Percentiles rank a stretch among this genome's conserved stretches.
These are phyloP conservation scores for Calonectria pseudoreteaudii DNA, from an alignment of 2,329 filamentous ascomycete species.

Conservation along the genomic window DNA sequence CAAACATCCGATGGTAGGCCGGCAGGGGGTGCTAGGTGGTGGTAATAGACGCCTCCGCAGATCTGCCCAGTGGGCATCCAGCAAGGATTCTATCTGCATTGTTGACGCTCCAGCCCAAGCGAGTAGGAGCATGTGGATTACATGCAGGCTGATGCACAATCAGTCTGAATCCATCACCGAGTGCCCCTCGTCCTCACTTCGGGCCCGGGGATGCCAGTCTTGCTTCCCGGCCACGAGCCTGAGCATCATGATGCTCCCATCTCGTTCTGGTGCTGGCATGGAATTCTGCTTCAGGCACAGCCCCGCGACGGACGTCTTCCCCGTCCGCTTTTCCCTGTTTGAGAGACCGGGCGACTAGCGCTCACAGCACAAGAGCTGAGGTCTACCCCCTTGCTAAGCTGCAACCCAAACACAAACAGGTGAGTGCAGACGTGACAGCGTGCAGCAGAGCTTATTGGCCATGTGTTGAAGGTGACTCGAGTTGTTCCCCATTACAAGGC, in stretches of 20 bases:
- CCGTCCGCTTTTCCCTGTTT: slow-evolving; percentile 13
- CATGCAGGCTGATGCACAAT: slow-evolving; percentile 11
- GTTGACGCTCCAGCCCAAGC: neutral
- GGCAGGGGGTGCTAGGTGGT: neutral
- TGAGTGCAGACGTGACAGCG: slow-evolving; percentile 39
- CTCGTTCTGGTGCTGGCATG: neutral
- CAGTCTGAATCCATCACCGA: slow-evolving; percentile 5
- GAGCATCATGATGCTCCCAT: neutral
- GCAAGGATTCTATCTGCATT: neutral
- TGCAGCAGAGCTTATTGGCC: slow-evolving; percentile 34
- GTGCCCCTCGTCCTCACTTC: neutral
- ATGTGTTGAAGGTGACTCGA: neutral
- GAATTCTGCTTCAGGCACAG: slow-evolving; percentile 4
- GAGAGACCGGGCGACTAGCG: slow-evolving; percentile 12
- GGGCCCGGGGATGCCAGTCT: neutral
- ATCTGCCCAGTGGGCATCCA: neutral
- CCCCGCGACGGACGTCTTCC: neutral
- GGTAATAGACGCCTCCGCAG: neutral
- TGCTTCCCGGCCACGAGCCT: neutral
- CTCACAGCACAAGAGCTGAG: slow-evolving; percentile 19
- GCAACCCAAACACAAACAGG: slow-evolving; percentile 31
- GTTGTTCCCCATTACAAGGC: slow-evolving; percentile 15
- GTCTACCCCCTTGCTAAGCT: slow-evolving; percentile 32
- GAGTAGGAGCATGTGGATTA: neutral
- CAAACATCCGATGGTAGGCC: neutral